A percentile compares a stretch with the other conserved stretches of the same genome.
phyloP scores from a whole-genome alignment of 768 basidiomycete genomes.

The Pholiota molesta region DNA sequence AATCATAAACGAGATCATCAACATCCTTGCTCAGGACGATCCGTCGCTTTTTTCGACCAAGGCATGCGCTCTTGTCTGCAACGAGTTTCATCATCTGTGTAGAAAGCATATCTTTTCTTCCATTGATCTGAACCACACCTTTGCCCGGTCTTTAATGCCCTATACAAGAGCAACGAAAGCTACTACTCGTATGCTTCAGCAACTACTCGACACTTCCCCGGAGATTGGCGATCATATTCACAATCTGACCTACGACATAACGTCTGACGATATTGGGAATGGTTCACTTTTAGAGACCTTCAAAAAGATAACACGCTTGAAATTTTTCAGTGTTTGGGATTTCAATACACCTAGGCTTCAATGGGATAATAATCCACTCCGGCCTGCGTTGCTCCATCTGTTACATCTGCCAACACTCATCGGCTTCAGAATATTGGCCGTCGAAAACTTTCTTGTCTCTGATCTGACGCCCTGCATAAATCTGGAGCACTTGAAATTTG shows the following conservation, averaged over 20 bases:
- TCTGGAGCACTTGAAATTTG: conserved; percentile 5
- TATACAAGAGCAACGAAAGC: not conserved
- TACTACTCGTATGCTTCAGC: not conserved
- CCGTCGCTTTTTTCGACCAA: not conserved
- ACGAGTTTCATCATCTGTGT: conserved; percentile 1
- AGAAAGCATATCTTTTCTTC: conserved; percentile 9
- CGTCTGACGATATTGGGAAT: not conserved
- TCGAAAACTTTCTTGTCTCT: conserved; percentile 6
- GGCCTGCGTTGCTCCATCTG: conserved; percentile 10
- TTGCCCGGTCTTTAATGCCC: too few relatives aligned
- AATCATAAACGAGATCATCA: conserved; percentile 4
- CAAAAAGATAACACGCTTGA: not conserved
- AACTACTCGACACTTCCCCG: not conserved
- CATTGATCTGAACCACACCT: not conserved
- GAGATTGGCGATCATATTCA: conserved; percentile 10
- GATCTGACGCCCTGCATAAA: conserved; percentile 10
- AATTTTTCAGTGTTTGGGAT: not conserved
- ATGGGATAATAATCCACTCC: conserved; percentile 11
- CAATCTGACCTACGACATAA: conserved; percentile 3
- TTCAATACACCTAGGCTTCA: not conserved
- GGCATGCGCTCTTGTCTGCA: conserved; percentile 11
- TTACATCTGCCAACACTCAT: conserved; percentile 13
- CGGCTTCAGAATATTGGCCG: not conserved
- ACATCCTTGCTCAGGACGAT: not conserved
- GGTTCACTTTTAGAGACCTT: not conserved